These are phyloP conservation scores for Lavandula angustifolia DNA, from an alignment of 257 asterid genomes.

Conservation along the genomic window DNA sequence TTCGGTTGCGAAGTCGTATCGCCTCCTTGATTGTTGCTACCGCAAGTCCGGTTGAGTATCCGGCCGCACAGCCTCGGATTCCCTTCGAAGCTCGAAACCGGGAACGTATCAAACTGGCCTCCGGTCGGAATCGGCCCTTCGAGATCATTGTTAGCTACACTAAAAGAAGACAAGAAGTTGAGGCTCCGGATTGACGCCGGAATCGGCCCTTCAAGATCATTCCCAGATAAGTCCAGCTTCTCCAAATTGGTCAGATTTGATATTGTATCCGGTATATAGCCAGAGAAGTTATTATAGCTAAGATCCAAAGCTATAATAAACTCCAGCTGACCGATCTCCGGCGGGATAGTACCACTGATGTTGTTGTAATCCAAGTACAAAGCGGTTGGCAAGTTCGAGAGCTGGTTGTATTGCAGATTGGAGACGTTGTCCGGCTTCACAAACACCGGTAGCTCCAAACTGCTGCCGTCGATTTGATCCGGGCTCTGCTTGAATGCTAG, in stretches of 20 bases:
- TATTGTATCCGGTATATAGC: slow-evolving; percentile 72
- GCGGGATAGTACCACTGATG: slow-evolving; percentile 68
- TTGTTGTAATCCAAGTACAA: slow-evolving; percentile 63
- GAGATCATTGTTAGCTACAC: slow-evolving; percentile 77
- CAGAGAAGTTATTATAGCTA: slow-evolving; percentile 64
- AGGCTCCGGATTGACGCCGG: slow-evolving; percentile 77
- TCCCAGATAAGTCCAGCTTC: slow-evolving; percentile 70
- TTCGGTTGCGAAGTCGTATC: slow-evolving; percentile 33
- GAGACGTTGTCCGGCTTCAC: slow-evolving; percentile 84
- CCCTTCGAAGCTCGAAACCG: slow-evolving; percentile 66
- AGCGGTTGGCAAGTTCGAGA: slow-evolving; percentile 81
- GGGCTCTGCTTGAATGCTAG: slow-evolving; percentile 54
- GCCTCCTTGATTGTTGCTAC: slow-evolving; percentile 31
- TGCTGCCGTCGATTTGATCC: slow-evolving; percentile 55
- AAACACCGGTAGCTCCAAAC: slow-evolving; percentile 83
- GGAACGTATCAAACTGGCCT: slow-evolving; percentile 89
- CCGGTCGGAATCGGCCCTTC: slow-evolving; percentile 85
- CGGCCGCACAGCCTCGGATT: slow-evolving; percentile 76
- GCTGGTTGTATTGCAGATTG: slow-evolving; percentile 74
- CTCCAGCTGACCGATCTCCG: slow-evolving; percentile 69
- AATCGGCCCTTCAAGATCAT: slow-evolving; percentile 70
- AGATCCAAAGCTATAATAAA: slow-evolving; percentile 71
- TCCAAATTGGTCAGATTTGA: slow-evolving; percentile 83
- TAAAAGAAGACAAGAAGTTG: slow-evolving; percentile 80
- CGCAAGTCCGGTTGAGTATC: slow-evolving; percentile 51